Conservation (phyloP, 2,329 filamentous ascomycete species). For the Trichophaea hybrida region DNA sequence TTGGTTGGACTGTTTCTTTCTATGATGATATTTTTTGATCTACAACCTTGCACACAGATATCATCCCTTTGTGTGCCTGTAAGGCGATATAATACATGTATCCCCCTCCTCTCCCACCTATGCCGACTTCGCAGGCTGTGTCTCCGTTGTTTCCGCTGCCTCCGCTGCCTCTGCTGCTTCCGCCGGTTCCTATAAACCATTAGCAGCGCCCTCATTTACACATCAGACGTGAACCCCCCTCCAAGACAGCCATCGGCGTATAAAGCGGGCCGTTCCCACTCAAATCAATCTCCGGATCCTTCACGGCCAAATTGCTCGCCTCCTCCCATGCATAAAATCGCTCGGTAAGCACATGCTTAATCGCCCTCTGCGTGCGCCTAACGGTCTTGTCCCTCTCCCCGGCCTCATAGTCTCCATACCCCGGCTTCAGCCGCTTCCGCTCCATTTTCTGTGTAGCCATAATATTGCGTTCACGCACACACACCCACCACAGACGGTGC, state of each 20-base stretch:
- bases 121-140: neutral
- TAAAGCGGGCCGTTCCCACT: constrained; percentile 39
- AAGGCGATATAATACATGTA: neutral
- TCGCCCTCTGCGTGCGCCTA: constrained; percentile 59
- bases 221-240: neutral
- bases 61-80: too few species aligned
- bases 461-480: constrained; percentile 77
- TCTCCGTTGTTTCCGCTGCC: neutral
- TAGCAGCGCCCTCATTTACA: neutral
- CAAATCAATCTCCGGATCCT: constrained; percentile 53
- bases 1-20: too few species aligned
- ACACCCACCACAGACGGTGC: constrained; percentile 87
- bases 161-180: too few species aligned
- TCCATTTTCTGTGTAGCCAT: constrained; percentile 65
- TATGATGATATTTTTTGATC: too few species aligned
- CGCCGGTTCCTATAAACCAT: neutral
- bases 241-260: neutral
- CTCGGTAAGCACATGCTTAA: constrained; percentile 76
- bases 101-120: neutral
- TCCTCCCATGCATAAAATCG: constrained; percentile 79
- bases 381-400: constrained; percentile 42
- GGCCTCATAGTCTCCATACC: constrained; percentile 59
- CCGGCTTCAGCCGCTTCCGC: constrained; percentile 50
- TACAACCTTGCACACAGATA: too few species aligned
- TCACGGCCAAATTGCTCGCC: constrained; percentile 49